Evolutionary conservation across 106 monocot genomes (phyloP).

Genomic region (Amphibolis antarctica): DNA sequence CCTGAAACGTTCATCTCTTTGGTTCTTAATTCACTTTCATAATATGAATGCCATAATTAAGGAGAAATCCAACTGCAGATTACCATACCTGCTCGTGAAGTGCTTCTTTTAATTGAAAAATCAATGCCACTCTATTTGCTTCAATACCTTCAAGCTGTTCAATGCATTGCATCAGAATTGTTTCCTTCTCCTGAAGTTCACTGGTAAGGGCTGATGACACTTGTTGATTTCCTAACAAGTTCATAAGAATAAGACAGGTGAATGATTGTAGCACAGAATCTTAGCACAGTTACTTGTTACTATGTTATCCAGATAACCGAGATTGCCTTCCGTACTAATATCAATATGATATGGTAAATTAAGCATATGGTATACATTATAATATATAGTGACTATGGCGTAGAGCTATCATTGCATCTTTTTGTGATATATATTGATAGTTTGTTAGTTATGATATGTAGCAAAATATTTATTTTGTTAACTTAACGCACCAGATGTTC

Average conservation of each 20-base stretch:
- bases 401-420: too few species aligned
- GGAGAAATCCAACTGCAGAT: background rate
- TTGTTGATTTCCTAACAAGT: background rate
- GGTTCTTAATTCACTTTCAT: background rate
- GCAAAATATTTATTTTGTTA: too few species aligned
- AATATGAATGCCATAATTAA: background rate
- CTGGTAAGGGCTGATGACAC: slow-evolving; percentile 20
- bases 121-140: slow-evolving; percentile 44
- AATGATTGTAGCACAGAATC: background rate
- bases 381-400: too few species aligned
- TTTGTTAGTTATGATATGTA: too few species aligned
- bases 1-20: slow-evolving; percentile 36
- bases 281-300: too few species aligned
- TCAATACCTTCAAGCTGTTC: slow-evolving; percentile 63
- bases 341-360: too few species aligned
- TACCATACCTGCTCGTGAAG: slow-evolving; percentile 66
- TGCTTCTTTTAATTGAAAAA: slow-evolving; percentile 67
- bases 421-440: too few species aligned
- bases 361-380: too few species aligned
- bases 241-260: background rate
- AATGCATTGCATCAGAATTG: slow-evolving; percentile 52
- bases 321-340: too few species aligned
- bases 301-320: too few species aligned
- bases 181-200: slow-evolving; percentile 71
- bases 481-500: too few species aligned